Evolutionary conservation across 805 yeast genomes (phyloP), one percentile per base, ranked within the genome.

Genomic region (Candida loeiensis): DNA sequence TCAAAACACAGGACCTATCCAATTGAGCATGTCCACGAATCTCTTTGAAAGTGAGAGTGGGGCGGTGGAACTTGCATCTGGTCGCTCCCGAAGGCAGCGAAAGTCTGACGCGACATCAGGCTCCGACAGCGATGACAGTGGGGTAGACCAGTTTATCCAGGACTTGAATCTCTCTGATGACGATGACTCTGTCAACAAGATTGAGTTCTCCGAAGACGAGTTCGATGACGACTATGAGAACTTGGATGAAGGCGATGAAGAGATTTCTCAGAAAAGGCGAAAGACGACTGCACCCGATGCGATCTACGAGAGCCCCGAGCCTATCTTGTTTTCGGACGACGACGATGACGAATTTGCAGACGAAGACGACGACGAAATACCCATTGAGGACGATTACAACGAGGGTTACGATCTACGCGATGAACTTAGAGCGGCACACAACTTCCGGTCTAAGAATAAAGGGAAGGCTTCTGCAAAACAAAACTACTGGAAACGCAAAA

Each of bases 371-470:
- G 51, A 61, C 47, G 43, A 66, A 48, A 34, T 36, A 2, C 47
- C 44, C 3, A 36, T 47, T 15, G 58, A 73, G 51, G 71, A 65
- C 41, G 70, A 64, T 36, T 53, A 49, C 34, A 61, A 58, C 44
- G 77, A 73, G 28, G 70, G 71, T 34, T 65, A 64, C 48, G 64
- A 64, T 44, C 77, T 82, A 46, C 67, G 75, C 63, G 79, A 82
- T 54, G 83, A 83, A 1, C 66, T 85, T 39, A 67, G 86, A 53
- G 81, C 74, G 40, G 91, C 87, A 0, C 74, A 79, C 34, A 81
- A 81, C 48, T 80, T 83, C 59, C 75, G 70, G 49, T 66, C 69
- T 1, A 78, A 71, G 50, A 50, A 47, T 21, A 51, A 53, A 39
- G 62, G 64, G 38, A 28, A 32, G 26, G 25, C 12, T 6, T 16